Evolutionary conservation across 805 yeast genomes (phyloP).

Genomic region (Ogataea degrootiae): DNA sequence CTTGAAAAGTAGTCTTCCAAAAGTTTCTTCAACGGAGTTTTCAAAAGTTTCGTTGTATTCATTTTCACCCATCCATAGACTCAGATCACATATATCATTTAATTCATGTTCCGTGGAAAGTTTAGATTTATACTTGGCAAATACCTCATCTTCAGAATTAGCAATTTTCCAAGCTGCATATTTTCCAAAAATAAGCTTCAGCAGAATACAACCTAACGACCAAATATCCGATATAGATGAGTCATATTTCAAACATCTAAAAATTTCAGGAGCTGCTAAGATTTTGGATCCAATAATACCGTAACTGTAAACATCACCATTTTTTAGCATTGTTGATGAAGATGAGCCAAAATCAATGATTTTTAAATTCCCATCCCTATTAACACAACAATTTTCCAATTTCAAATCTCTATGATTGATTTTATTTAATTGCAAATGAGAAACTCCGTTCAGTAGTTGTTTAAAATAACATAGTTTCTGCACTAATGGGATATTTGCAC

Average conservation of each 20-base stretch:
- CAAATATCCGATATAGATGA: constrained; percentile 42
- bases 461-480: constrained; percentile 33
- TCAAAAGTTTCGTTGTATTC: background rate
- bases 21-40: background rate
- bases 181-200: constrained; percentile 25
- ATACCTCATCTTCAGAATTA: constrained; percentile 7
- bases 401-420: constrained; percentile 50
- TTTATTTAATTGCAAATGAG: constrained; percentile 31
- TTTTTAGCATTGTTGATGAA: background rate
- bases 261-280: constrained; percentile 47
- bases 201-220: constrained; percentile 44
- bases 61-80: background rate
- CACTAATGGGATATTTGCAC: background rate
- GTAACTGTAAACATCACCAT: constrained; percentile 14
- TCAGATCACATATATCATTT: background rate
- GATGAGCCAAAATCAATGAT: constrained; percentile 52
- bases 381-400: constrained; percentile 40
- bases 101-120: background rate
- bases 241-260: constrained; percentile 32
- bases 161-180: constrained; percentile 47
- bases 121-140: constrained; percentile 3
- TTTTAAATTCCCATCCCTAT: constrained; percentile 30
- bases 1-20: background rate
- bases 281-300: constrained; percentile 47
- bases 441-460: constrained; percentile 37